Evolutionary conservation across 805 yeast species (phyloP).

Genomic region (Pichia paraexigua): DNA sequence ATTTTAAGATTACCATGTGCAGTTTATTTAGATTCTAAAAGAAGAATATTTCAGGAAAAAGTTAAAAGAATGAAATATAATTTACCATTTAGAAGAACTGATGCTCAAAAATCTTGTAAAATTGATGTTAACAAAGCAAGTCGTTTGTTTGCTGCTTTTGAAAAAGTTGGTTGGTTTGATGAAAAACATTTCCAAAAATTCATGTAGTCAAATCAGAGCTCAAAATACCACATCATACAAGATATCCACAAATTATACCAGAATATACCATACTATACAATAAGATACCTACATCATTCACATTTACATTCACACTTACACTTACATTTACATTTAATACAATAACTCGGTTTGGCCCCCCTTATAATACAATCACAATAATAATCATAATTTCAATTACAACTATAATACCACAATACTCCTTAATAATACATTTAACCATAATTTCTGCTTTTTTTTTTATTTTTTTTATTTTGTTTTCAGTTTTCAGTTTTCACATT

Average conservation of each 20-base stretch:
- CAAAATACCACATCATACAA: no score
- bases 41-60: constrained; percentile 83
- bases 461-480: neutral
- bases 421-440: neutral
- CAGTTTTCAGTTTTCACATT: neutral
- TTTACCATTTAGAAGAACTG: constrained; percentile 88
- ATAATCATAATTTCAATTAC: neutral
- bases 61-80: constrained; percentile 63
- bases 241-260: neutral
- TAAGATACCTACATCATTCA: neutral
- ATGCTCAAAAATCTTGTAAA: constrained; percentile 95
- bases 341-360: neutral
- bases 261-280: neutral
- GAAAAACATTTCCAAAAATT: constrained; percentile 57
- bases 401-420: neutral
- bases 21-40: constrained; percentile 70
- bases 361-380: neutral
- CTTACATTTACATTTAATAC: neutral
- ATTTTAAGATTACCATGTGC: constrained; percentile 83
- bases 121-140: constrained; percentile 96
- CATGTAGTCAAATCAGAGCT: constrained; percentile 17
- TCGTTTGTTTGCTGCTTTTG: constrained; percentile 81
- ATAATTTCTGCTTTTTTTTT: neutral
- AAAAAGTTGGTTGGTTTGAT: constrained; percentile 85
- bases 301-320: neutral